Evolutionary conservation across 257 asterid genomes (phyloP).

Genomic region (Solanum habrochaites): DNA sequence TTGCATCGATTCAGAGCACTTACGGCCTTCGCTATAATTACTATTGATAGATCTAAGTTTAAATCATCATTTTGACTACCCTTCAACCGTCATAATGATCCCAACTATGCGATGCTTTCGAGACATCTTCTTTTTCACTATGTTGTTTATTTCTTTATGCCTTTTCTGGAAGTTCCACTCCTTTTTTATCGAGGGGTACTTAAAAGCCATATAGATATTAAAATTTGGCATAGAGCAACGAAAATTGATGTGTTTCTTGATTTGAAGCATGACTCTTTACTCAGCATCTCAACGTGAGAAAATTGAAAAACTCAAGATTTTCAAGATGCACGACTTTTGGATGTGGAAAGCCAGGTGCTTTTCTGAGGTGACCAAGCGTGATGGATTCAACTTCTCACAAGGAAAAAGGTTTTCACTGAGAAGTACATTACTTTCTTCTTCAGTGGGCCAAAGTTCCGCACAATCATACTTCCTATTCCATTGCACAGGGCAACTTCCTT

Average conservation of each 20-base stretch:
- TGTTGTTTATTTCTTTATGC: not conserved
- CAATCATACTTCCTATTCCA: conserved; percentile 32
- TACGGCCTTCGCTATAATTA: not conserved
- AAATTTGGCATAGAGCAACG: not conserved
- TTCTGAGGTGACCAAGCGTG: conserved; percentile 52
- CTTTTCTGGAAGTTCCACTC: not conserved
- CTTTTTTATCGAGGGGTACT: not conserved
- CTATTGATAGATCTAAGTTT: not conserved
- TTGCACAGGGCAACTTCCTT: conserved; percentile 64
- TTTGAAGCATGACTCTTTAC: conserved; percentile 66
- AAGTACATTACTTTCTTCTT: conserved; percentile 57
- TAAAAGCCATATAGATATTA: not conserved
- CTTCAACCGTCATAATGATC: not conserved
- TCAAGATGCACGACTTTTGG: conserved; percentile 51
- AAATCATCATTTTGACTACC: not conserved
- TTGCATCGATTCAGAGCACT: not conserved
- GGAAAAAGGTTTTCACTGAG: conserved; percentile 51
- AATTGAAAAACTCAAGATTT: conserved; percentile 53
- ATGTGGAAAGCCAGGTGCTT: conserved; percentile 53
- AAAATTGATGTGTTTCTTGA: not conserved
- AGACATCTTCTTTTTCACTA: not conserved
- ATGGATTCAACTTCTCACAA: conserved; percentile 43
- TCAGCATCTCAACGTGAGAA: conserved; percentile 58
- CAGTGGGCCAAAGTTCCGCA: conserved; percentile 53
- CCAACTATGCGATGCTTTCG: not conserved